Evolutionary conservation across 331 rosid genomes (phyloP), one percentile per base, ranked within the genome.

Genomic region (Quercus phellos): DNA sequence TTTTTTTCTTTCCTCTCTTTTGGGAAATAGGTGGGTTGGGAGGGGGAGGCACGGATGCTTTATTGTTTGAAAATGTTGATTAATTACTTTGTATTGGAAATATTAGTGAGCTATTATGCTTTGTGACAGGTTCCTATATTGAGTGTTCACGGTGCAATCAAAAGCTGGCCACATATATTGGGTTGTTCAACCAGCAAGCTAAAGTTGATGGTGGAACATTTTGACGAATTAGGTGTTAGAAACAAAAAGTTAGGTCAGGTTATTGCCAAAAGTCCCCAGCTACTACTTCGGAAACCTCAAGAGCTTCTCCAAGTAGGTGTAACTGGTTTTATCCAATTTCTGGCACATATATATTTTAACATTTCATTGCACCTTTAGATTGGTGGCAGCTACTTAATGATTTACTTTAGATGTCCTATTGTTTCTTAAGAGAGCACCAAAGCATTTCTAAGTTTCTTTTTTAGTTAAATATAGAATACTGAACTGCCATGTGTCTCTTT

Each of bases 161-260:
- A 77, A 88, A 92, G 91, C 82, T 92, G 93, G 91, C 99, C 99
- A 67, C 91, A 88, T 82, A 70, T 89, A 29, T 77, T 94, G 87
- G 94, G 97, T 71, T 88, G 92, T 86, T 92, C 99, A 68, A 86
- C 93, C 66, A 81, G 87, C 91, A 88, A 81, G 79, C 81, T 90
- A 60, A 81, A 89, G 84, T 61, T 80, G 84, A 87, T 90, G 92
- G 84, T 90, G 66, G 91, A 88, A 77, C 77, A 85, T 79, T 82
- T 94, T 73, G 82, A 76, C 29, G 85, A 86, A 53, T 79, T 94
- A 70, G 97, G 95, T 74, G 87, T 94, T 79, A 82, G 72, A 72
- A 76, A 84, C 79, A 92, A 89, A 79, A 89, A 80, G 82, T 73
- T 94, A 84, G 92, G 87, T 69, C 82, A 56, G 84, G 89, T 92